Base-by-base conservation (phyloP, 768 basidiomycete genomes). In the Tephrocybe sp. region DNA sequence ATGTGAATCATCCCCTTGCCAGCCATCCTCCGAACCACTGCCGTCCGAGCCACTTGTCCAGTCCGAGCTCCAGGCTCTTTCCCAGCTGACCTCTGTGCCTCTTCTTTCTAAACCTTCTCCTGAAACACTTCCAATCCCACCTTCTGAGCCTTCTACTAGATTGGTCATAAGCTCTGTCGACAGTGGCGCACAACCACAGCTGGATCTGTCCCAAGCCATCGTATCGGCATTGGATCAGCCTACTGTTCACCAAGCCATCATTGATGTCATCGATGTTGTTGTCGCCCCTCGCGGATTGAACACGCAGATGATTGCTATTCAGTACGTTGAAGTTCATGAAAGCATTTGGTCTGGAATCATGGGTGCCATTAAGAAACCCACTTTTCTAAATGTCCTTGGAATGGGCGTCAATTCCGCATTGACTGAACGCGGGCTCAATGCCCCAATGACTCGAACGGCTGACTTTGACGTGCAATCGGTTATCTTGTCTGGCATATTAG, bases 331-430 rank as follows among this genome's bases (percentile, higher is more conserved):
- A 2, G 45, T 51, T 19, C 36, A 51, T 17, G 35, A 51, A 3
- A 22, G 26, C 19, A 45, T 51, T 32, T 40, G 22, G 35, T 51
- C 50, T 13, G 50, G 50, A 4, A 39, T 51, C 38, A 34, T 30
- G 22, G 32, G 36, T 17, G 44, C 45, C 20, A 23, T 51, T 13
- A 45, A 31, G 19, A 44, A 40, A 9, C 50, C 50, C 11, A 22
- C 45, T 8, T 51, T 51, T 26, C 50, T 45, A 17, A 16, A 51
- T n/a, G 44, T 40, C n/a, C 36, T 45, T 12, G 26, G 22, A 8
- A 38, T 17, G 14, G 43, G 32, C 30, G 36, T 51, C 20, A 39
- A 40, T 31, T 19, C 20, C 5, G 44, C 31, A 4, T 30, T 51
- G 26, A 22, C 50, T 4, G 43, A 45, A 20, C 26, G 22, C 19